A percentile compares a stretch with the other conserved stretches of the same genome.
phyloP scores from a whole-genome alignment of 75 land plant genomes.

The Cupressus sempervirens region DNA sequence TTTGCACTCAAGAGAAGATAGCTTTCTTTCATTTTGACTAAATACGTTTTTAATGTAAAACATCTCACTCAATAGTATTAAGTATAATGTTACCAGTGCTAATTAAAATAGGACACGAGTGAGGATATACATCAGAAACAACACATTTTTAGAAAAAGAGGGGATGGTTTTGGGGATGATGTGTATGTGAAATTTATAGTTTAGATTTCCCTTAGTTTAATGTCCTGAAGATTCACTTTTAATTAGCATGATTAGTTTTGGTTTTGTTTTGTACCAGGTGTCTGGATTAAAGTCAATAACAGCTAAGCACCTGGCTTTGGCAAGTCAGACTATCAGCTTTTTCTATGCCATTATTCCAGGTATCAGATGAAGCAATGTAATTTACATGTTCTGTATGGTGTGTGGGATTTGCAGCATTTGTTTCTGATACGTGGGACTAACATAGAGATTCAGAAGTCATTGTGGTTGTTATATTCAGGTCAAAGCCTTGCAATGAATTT shows the following conservation, averaged over 20 bases:
- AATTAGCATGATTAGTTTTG: background rate
- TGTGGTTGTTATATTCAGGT: background rate
- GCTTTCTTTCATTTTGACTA: too few species aligned
- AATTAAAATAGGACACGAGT: too few species aligned
- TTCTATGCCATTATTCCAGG: conserved; percentile 87
- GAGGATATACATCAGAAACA: too few species aligned
- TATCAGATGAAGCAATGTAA: conserved; percentile 12
- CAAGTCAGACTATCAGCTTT: conserved; percentile 92
- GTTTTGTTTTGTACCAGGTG: conserved; percentile 52
- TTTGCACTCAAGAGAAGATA: too few species aligned
- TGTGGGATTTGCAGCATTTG: background rate
- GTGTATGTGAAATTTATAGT: background rate
- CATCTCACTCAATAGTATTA: too few species aligned
- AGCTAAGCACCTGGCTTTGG: conserved; percentile 93
- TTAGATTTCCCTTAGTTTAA: background rate
- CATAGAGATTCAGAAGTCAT: background rate
- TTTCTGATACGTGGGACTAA: background rate
- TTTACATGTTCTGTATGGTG: background rate
- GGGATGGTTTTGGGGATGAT: too few species aligned
- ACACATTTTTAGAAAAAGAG: too few species aligned
- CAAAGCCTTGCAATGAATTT: background rate
- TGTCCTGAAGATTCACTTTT: background rate
- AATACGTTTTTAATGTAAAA: too few species aligned
- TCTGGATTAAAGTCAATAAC: conserved; percentile 98
- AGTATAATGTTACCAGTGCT: too few species aligned